Base-by-base conservation (phyloP, 1,139 yeast genomes). In the Taphrina pruni region DNA sequence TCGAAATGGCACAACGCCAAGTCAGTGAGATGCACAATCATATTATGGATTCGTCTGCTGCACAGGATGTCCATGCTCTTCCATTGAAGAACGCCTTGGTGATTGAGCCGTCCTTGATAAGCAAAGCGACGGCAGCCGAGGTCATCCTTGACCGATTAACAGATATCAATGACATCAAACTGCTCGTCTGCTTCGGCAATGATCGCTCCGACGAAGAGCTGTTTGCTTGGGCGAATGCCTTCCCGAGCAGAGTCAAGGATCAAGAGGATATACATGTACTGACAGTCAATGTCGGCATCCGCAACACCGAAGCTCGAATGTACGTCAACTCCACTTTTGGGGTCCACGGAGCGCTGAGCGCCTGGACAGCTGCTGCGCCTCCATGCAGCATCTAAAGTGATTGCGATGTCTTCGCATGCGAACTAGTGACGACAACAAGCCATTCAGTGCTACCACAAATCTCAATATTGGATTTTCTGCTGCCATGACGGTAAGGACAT, bases 21-120 rank as follows among this genome's bases (percentile, higher is more conserved):
- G 85, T 91, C 80, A 97, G 97, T 60, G 97, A 92, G 74, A 84
- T 90, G 70, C 88, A 92, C 69, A 88, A 92, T 51, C 94, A 92
- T 76, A 86, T 93, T 70, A 92, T 93, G 78, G 95, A 89, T 50
- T 80, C 88, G 38, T 90, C 87, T 76, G 84, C 85, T 20, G 80
- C 80, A 35, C 85, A 83, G 65, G 88, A 88, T 41, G 83, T 92
- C 8, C 97, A 91, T 77, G 97, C 97, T 1, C 85, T 89, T 36
- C 82, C 90, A 66, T 85, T 88, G 69, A 86, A 88, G 72, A 85
- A 86, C 73, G 85, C 86, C 60, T 87, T 90, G n/a, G 85, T 88
- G 66, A 91, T 89, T 74, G 82, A 81, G 72, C 65, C 72, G 54
- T 83, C 83, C 71, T 80, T 82, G 67, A 85, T 86, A 72, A 77